Evolutionary conservation across 202 grass and related monocot species (phyloP).

Genomic region (Sporobolus alterniflorus): DNA sequence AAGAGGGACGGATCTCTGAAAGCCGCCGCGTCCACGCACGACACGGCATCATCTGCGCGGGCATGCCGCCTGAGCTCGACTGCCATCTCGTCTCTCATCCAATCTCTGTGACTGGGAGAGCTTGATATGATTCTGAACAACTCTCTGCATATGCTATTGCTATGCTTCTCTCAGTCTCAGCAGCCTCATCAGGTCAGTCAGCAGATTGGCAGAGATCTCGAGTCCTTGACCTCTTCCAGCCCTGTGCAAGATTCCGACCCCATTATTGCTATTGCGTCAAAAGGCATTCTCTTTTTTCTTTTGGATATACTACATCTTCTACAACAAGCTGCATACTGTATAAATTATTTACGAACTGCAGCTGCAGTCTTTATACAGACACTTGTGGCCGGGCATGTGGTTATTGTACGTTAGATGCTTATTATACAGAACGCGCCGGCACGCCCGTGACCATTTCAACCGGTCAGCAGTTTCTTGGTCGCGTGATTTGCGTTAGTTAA

Average conservation of each 20-base stretch:
- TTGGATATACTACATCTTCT: neutral
- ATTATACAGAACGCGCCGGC: conserved; percentile 35
- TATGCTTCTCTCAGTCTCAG: neutral
- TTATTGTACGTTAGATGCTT: too few relatives aligned
- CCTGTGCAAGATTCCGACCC: conserved; percentile 50
- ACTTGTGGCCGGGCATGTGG: too few relatives aligned
- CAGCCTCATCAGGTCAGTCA: neutral
- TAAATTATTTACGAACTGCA: neutral
- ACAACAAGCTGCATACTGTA: neutral
- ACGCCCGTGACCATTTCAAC: conserved; percentile 50
- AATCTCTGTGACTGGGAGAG: neutral
- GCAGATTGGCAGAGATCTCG: conserved; percentile 40
- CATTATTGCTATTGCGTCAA: neutral
- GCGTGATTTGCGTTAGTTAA: conserved; percentile 20
- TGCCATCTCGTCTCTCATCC: conserved; percentile 27
- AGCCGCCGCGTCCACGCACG: conserved; percentile 5
- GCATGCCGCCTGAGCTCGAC: neutral
- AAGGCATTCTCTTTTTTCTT: conserved; percentile 32
- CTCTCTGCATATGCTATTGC: neutral
- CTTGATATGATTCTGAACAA: neutral
- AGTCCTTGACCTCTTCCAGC: conserved; percentile 47
- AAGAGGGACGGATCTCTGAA: conserved; percentile 19
- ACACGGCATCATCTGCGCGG: neutral
- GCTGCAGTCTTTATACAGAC: conserved; percentile 12
- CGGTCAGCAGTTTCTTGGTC: neutral